Conservation (phyloP, 2,329 filamentous ascomycete genomes). For the Colletotrichum lupini region DNA sequence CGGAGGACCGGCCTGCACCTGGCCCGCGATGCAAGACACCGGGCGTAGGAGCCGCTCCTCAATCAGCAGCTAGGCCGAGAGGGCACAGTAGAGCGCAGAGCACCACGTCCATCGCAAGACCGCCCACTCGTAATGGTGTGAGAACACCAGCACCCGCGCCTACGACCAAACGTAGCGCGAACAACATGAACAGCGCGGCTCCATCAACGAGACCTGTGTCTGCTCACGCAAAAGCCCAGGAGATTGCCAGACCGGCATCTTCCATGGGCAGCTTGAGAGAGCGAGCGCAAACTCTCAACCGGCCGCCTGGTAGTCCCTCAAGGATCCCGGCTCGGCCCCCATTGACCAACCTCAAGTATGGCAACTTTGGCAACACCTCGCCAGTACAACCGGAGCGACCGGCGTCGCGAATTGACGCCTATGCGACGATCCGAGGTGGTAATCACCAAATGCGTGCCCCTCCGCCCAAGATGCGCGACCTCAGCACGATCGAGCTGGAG, state of each 20-base stretch:
- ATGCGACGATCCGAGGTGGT: slow-evolving; percentile 61
- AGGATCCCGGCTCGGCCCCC: slow-evolving; percentile 78
- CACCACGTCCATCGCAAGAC: slow-evolving; percentile 38
- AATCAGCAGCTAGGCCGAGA: slow-evolving; percentile 55
- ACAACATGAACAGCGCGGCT: slow-evolving; percentile 37
- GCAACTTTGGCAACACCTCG: slow-evolving; percentile 80
- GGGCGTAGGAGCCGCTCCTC: slow-evolving; percentile 61
- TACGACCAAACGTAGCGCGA: slow-evolving; percentile 43
- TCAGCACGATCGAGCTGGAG: slow-evolving; percentile 65
- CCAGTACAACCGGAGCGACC: slow-evolving; percentile 72
- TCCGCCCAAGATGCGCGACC: slow-evolving; percentile 92
- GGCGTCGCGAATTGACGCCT: slow-evolving; percentile 48
- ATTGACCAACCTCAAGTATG: slow-evolving; percentile 75
- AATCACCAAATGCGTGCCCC: slow-evolving; percentile 71
- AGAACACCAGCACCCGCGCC: slow-evolving; percentile 66
- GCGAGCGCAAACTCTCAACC: slow-evolving; percentile 36
- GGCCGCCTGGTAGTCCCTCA: slow-evolving; percentile 65
- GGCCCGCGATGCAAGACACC: slow-evolving; percentile 79
- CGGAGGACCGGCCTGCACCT: slow-evolving; percentile 64
- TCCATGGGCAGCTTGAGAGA: slow-evolving; percentile 37
- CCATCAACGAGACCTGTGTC: slow-evolving; percentile 17
- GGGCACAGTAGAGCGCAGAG: slow-evolving; percentile 51
- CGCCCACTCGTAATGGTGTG: slow-evolving; percentile 37
- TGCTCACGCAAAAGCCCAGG: slow-evolving; percentile 32
- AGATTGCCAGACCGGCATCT: slow-evolving; percentile 11